phyloP scores from a whole-genome alignment of 257 asterid species.

The Solanum acaule region DNA sequence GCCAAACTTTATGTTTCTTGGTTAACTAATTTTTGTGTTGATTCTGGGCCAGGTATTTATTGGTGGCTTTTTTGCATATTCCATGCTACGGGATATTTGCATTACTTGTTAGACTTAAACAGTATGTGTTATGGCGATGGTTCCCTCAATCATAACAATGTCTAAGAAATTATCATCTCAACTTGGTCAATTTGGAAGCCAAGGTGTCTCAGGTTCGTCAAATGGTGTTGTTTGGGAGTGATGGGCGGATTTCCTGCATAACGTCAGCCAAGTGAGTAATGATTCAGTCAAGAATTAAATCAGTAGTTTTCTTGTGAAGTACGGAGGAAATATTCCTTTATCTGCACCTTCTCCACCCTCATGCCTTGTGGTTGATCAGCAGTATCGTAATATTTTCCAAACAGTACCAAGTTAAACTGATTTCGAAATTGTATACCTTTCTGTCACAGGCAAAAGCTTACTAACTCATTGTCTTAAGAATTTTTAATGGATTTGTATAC shows the following conservation, averaged over 20 bases:
- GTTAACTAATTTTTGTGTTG: background rate
- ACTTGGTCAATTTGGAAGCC: background rate
- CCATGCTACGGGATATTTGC: slow-evolving; percentile 62
- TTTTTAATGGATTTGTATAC: background rate
- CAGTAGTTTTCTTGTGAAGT: background rate
- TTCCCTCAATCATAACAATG: slow-evolving; percentile 37
- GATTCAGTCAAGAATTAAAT: background rate
- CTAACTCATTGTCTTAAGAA: background rate
- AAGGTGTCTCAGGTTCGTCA: background rate
- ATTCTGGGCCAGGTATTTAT: slow-evolving; percentile 53
- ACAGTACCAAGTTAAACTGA: background rate
- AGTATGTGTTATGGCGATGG: slow-evolving; percentile 31
- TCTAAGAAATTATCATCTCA: background rate
- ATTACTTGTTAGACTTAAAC: slow-evolving; percentile 43
- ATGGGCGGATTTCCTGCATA: background rate
- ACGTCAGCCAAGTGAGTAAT: background rate
- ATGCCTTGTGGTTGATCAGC: background rate
- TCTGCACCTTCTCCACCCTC: background rate
- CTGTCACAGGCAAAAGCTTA: background rate
- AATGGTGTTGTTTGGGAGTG: background rate
- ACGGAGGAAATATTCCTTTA: background rate
- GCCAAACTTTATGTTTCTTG: background rate
- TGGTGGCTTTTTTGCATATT: slow-evolving; percentile 66
- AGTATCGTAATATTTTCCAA: background rate
- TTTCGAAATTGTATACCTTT: background rate